phyloP scores from a whole-genome alignment of 2,329 filamentous ascomycete genomes.

The Chalara sp. region DNA sequence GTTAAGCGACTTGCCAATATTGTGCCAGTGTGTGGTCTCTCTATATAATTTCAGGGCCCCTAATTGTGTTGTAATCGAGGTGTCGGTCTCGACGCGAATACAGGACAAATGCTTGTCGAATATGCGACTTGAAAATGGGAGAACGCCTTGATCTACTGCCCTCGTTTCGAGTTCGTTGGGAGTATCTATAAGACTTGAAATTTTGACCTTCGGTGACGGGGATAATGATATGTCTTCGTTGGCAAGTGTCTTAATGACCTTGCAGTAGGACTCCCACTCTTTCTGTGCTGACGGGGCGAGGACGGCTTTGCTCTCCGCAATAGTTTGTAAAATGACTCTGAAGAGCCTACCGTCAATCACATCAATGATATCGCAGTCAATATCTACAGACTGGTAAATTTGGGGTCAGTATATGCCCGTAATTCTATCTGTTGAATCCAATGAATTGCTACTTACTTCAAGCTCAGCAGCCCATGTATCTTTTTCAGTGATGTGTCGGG shows the following conservation, averaged over 20 bases:
- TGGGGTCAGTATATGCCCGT: no score
- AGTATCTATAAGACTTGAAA: slow-evolving; percentile 7
- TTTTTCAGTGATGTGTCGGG: slow-evolving; percentile 29
- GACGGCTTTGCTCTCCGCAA: slow-evolving; percentile 16
- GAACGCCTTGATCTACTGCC: slow-evolving; percentile 24
- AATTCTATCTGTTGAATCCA: no score
- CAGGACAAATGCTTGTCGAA: slow-evolving; percentile 39
- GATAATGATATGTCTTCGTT: slow-evolving; percentile 26
- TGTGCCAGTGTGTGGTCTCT: slow-evolving; percentile 56
- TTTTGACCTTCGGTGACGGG: slow-evolving; percentile 14
- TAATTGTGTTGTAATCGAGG: slow-evolving; percentile 16
- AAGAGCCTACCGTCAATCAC: slow-evolving; percentile 47
- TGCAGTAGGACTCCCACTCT: slow-evolving; percentile 19
- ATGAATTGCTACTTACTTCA: slow-evolving; percentile 1
- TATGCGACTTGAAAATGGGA: slow-evolving; percentile 41
- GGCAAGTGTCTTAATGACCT: slow-evolving; percentile 25
- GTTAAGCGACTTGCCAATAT: slow-evolving; percentile 44
- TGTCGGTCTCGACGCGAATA: slow-evolving; percentile 32
- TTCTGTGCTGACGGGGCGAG: slow-evolving; percentile 13
- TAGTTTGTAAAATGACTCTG: slow-evolving; percentile 21
- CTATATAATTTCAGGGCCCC: slow-evolving; percentile 33
- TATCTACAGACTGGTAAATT: slow-evolving; percentile 3
- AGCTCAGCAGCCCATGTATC: slow-evolving; percentile 18
- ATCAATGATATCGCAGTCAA: slow-evolving; percentile 42
- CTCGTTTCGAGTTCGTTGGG: slow-evolving; percentile 9